Base-by-base conservation (phyloP, 2,329 filamentous ascomycete species). In the Curvularia sp. region DNA sequence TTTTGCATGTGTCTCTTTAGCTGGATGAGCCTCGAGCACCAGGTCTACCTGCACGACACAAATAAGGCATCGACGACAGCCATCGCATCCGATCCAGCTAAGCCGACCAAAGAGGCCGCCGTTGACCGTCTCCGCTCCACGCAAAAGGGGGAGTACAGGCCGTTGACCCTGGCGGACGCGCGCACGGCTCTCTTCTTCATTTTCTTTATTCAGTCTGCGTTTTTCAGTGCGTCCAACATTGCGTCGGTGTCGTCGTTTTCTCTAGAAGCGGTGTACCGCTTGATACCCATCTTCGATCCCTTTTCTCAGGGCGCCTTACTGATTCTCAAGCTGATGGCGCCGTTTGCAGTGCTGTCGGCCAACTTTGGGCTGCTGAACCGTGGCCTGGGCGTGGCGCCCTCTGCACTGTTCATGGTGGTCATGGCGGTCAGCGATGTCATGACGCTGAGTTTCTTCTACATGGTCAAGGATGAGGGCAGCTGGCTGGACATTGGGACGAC, bases 401-500 rank as follows among this genome's bases (percentile, higher is more conserved):
- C 90, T 39, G 92, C 93, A 5, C 81, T 99, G 4, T 97, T 98
- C 79, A 97, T 97, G 89, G 66, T 78, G 3, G 93, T 96, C 50
- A 96, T 97, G 87, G 91, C 72, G 0, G 86, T 96, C 51, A 93
- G 90, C 60, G 95, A 99, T 74, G 87, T 97, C 49, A 84, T 98
- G 75, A 98, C 95, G 3, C 83, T 99, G 52, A 92, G 95, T 70
- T 99, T 99, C 82, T 99, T 99, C 80, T 99, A 92, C 88, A 92
- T 97, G 69, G 95, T 99, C 46, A 91, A 90, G 71, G 95, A 99
- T 68, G 95, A 99, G 75, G 95, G 95, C 0, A 95, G 90, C 22
- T 99, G 95, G 95, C 80, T 99, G 59, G 95, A 99, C 75, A 99
- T 99, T 74, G 95, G 95, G 31, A 96, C 92, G 28, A 97, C 92